Evolutionary conservation across 1,284 basidiomycete species (phyloP).

Genomic region (Cutaneotrichosporon sp.): DNA sequence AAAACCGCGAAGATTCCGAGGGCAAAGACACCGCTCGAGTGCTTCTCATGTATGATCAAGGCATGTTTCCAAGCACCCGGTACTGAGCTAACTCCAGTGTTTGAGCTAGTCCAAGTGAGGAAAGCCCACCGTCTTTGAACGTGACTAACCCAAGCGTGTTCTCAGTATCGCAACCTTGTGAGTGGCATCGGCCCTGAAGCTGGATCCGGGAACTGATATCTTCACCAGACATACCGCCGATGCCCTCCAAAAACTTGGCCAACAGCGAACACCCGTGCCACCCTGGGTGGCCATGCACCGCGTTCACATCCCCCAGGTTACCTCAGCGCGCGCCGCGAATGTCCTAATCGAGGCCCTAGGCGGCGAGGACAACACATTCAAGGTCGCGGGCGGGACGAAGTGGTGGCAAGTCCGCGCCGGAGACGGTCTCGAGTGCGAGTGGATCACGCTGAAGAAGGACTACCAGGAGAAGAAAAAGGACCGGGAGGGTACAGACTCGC

Average conservation of each 20-base stretch:
- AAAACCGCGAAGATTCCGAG: constrained; percentile 42
- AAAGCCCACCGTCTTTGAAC: too few relatives aligned
- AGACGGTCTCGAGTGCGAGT: constrained; percentile 78
- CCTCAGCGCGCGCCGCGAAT: constrained; percentile 71
- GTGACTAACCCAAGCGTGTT: constrained; percentile 55
- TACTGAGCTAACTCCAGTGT: background rate
- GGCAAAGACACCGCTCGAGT: constrained; percentile 60
- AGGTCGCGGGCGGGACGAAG: constrained; percentile 78
- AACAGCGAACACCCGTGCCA: constrained; percentile 77
- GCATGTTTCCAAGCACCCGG: constrained; percentile 25
- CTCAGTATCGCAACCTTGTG: constrained; percentile 56
- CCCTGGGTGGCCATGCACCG: constrained; percentile 80
- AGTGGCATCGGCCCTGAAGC: background rate
- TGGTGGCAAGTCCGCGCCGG: constrained; percentile 93
- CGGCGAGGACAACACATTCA: constrained; percentile 67
- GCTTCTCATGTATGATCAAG: constrained; percentile 74
- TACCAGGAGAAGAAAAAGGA: constrained; percentile 37
- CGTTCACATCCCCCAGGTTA: constrained; percentile 59
- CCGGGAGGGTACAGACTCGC: constrained; percentile 7
- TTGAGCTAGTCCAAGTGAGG: constrained; percentile 55
- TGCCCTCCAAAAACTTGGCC: constrained; percentile 77
- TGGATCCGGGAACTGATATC: constrained; percentile 5
- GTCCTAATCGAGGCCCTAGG: constrained; percentile 76
- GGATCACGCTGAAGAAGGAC: constrained; percentile 65
- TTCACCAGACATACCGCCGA: constrained; percentile 65